These are phyloP conservation scores for Mycena vitilis DNA, from an alignment of 768 basidiomycete species.

Conservation along the genomic window DNA sequence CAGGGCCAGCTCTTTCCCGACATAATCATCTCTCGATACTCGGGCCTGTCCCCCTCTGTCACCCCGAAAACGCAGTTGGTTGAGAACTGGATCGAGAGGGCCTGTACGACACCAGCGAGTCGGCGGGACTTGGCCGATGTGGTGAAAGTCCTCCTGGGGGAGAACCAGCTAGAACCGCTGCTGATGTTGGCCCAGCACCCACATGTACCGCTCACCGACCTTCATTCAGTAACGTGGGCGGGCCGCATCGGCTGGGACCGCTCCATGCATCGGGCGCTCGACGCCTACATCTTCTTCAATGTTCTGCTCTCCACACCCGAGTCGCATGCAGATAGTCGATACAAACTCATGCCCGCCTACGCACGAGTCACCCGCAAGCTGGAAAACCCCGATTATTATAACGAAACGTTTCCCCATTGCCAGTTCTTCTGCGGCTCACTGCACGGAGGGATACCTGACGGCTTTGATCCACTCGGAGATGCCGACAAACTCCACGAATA, in stretches of 20 bases:
- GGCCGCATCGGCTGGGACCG: constrained; percentile 50
- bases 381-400: constrained; percentile 41
- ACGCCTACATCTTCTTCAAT: constrained; percentile 52
- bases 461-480: constrained; percentile 36
- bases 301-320: constrained; percentile 44
- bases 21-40: constrained; percentile 43
- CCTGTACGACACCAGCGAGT: constrained; percentile 35
- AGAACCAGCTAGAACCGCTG: constrained; percentile 46
- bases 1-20: constrained; percentile 46
- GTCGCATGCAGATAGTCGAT: constrained; percentile 42
- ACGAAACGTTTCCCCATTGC: constrained; percentile 47
- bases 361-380: constrained; percentile 32
- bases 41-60: constrained; percentile 40
- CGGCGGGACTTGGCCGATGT: constrained; percentile 48
- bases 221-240: constrained; percentile 44
- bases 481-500: constrained; percentile 44
- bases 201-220: constrained; percentile 41
- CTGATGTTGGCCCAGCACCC: constrained; percentile 54
- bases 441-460: not conserved
- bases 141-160: constrained; percentile 49
- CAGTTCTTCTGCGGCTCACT: constrained; percentile 40
- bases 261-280: constrained; percentile 44
- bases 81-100: constrained; percentile 47
- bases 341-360: constrained; percentile 41
- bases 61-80: constrained; percentile 45